Conservation (phyloP, 805 yeast genomes). For the Yarrowia sp. region DNA sequence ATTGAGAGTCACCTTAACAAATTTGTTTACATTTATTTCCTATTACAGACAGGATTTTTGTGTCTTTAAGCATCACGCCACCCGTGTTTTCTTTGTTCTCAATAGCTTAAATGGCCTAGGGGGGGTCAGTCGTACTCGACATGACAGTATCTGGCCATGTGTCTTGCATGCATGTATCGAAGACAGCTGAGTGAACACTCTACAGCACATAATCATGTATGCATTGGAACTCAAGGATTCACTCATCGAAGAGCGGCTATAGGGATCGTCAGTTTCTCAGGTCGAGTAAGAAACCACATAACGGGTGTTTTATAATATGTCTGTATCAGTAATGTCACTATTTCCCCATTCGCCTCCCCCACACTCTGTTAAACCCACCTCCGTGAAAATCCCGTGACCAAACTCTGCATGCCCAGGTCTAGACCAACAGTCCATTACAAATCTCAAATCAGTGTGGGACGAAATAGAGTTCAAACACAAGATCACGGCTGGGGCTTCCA, state of each 20-base stretch:
- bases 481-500: conserved; percentile 21
- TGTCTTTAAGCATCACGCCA: no score
- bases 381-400: conserved; percentile 8
- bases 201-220: neutral
- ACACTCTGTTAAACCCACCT: neutral
- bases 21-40: no score
- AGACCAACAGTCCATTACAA: conserved; percentile 12
- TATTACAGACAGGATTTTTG: no score
- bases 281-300: neutral
- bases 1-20: no score
- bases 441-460: neutral
- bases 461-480: conserved; percentile 6
- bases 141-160: neutral
- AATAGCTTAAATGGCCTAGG: no score
- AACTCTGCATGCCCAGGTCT: neutral
- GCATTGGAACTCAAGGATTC: no score
- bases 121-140: no score
- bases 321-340: neutral
- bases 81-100: no score
- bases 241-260: no score
- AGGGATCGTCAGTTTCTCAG: neutral
- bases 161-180: neutral
- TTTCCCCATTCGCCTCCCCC: neutral
- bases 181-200: no score
- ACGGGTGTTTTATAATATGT: neutral